phyloP scores from a whole-genome alignment of 2,329 filamentous ascomycete genomes.

The Aspergillus sp. region DNA sequence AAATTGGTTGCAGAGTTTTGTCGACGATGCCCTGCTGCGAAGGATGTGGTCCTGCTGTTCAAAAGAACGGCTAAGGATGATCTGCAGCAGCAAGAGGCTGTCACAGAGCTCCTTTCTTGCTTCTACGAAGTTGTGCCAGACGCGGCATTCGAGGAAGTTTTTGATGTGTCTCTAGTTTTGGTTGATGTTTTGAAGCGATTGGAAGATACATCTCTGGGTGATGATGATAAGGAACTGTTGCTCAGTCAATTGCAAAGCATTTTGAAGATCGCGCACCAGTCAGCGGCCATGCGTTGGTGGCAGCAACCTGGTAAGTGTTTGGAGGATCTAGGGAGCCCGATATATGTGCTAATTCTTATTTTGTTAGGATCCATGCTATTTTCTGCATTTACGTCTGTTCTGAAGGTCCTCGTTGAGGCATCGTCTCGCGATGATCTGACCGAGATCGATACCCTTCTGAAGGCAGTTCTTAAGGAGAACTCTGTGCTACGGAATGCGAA shows the following conservation, averaged over 20 bases:
- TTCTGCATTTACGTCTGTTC: conserved; percentile 40
- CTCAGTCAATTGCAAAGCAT: conserved; percentile 77
- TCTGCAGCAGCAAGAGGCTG: conserved; percentile 71
- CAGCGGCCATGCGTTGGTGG: conserved; percentile 88
- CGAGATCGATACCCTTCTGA: conserved; percentile 33
- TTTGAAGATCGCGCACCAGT: conserved; percentile 74
- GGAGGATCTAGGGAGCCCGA: not conserved
- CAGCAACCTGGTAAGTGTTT: conserved; percentile 57
- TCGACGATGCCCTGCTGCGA: conserved; percentile 74
- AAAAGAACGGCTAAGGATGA: conserved; percentile 66
- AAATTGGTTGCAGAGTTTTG: conserved; percentile 72
- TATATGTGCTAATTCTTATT: conserved; percentile 5
- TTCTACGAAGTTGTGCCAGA: conserved; percentile 83
- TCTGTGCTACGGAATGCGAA: conserved; percentile 33
- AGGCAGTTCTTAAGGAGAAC: conserved; percentile 35
- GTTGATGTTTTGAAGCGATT: conserved; percentile 64
- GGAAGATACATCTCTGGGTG: conserved; percentile 45
- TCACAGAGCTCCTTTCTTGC: conserved; percentile 73
- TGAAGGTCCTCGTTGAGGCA: conserved; percentile 35
- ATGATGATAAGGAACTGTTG: conserved; percentile 55
- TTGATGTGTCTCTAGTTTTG: conserved; percentile 79
- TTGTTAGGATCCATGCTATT: conserved; percentile 37
- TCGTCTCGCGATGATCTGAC: conserved; percentile 29
- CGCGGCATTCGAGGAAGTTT: conserved; percentile 75
- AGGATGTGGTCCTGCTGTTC: conserved; percentile 73